phyloP scores from a whole-genome alignment of 352 stramenopile genomes.

The Globisporangium mamillatum region DNA sequence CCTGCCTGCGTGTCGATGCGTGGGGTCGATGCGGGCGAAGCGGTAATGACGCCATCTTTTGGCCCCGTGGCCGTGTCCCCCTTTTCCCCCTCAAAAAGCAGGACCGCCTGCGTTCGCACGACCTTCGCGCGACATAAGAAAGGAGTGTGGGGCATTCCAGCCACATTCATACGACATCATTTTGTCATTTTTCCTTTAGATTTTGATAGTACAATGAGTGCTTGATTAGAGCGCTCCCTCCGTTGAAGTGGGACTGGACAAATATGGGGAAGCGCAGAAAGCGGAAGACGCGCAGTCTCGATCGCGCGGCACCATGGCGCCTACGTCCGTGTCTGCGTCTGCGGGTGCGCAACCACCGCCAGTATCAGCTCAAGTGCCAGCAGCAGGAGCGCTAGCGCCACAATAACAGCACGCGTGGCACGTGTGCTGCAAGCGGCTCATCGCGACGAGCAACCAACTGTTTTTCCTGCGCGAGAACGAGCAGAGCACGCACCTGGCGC shows the following conservation, averaged over 20 bases:
- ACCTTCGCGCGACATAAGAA: background rate
- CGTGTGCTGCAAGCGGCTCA: constrained; percentile 7
- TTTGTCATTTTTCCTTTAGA: background rate
- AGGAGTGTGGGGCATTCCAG: background rate
- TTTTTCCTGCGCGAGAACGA: constrained; percentile 22
- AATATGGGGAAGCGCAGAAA: background rate
- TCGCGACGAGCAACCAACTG: constrained; percentile 16
- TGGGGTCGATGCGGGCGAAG: constrained; percentile 2
- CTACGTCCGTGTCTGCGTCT: background rate
- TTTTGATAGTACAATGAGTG: background rate
- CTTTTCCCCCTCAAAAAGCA: background rate
- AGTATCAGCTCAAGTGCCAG: background rate
- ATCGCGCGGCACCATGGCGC: background rate
- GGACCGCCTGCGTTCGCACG: background rate
- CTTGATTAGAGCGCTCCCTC: background rate
- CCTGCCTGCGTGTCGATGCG: background rate
- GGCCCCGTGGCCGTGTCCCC: constrained; percentile 1
- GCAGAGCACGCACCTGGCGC: constrained; percentile 13
- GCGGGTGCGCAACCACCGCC: background rate
- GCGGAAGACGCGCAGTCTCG: background rate
- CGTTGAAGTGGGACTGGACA: background rate
- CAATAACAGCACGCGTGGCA: constrained; percentile 7
- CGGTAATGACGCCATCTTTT: constrained; percentile 3
- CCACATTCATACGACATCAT: constrained; percentile 6
- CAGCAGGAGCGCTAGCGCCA: background rate